phyloP scores from a whole-genome alignment of 495 filamentous ascomycete genomes.

The Penicillium pancosmium region DNA sequence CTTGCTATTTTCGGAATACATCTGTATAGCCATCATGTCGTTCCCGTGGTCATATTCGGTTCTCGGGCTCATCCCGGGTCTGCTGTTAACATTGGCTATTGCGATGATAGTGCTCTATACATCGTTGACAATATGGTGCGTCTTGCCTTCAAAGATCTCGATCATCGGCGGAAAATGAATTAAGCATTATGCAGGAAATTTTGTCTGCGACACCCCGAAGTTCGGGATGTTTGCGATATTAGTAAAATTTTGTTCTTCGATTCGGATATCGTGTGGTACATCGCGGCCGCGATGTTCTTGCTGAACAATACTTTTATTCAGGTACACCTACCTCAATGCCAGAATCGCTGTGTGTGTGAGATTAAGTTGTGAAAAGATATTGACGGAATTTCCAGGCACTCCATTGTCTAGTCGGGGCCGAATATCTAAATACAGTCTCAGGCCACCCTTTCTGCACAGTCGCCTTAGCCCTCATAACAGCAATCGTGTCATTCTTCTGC shows the following conservation, averaged over 20 bases:
- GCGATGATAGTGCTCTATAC: constrained; percentile 77
- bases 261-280: constrained; percentile 73
- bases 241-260: constrained; percentile 81
- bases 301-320: constrained; percentile 82
- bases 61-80: constrained; percentile 77
- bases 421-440: constrained; percentile 81
- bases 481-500: constrained; percentile 67
- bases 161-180: neutral
- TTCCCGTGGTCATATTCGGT: constrained; percentile 85
- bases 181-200: constrained; percentile 58
- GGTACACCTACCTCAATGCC: neutral
- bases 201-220: constrained; percentile 78
- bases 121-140: constrained; percentile 73
- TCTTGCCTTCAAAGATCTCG: neutral
- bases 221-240: constrained; percentile 84
- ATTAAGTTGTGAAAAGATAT: neutral
- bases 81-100: constrained; percentile 75
- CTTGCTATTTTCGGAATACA: constrained; percentile 84
- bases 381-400: constrained; percentile 55
- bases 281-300: constrained; percentile 80
- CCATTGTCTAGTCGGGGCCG: constrained; percentile 72
- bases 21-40: constrained; percentile 88
- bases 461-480: constrained; percentile 65
- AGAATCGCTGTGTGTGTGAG: too few relatives aligned
- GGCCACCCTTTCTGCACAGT: constrained; percentile 65